Evolutionary conservation across 495 filamentous ascomycete genomes (phyloP).

Genomic region (Tuber umbilicatum): DNA sequence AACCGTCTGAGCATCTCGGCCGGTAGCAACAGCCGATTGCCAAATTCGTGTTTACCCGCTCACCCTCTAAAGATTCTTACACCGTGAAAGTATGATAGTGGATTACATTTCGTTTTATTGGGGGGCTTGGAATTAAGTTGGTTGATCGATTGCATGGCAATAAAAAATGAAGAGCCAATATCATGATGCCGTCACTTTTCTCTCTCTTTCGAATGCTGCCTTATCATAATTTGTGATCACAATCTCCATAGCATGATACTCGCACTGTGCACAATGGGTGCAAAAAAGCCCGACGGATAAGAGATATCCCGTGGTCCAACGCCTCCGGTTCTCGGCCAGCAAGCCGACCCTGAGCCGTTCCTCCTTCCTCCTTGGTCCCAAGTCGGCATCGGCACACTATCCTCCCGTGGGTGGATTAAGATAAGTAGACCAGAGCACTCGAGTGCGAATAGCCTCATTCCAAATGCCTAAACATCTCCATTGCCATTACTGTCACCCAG

Average conservation of each 20-base stretch:
- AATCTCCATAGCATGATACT: not conserved
- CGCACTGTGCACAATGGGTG: not conserved
- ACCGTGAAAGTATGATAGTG: not conserved
- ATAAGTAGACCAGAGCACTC: not conserved
- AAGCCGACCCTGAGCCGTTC: not conserved
- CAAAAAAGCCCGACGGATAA: not conserved
- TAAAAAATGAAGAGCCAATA: not conserved
- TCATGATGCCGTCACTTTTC: not conserved
- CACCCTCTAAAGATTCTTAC: too few relatives aligned
- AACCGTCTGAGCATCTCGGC: too few relatives aligned
- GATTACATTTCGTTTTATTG: not conserved
- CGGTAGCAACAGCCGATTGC: too few relatives aligned
- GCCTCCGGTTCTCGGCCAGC: not conserved
- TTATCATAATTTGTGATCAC: not conserved
- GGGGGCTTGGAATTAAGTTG: not conserved
- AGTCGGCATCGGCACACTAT: too few relatives aligned
- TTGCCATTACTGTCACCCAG: not conserved
- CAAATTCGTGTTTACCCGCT: too few relatives aligned
- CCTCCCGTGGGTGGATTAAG: not conserved
- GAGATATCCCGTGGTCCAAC: not conserved
- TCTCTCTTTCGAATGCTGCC: not conserved
- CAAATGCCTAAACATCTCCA: not conserved
- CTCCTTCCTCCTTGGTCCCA: not conserved
- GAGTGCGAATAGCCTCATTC: not conserved
- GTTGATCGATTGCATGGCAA: not conserved